Base-by-base conservation (phyloP, 768 basidiomycete genomes). In the Suillus fuscotomentosus region DNA sequence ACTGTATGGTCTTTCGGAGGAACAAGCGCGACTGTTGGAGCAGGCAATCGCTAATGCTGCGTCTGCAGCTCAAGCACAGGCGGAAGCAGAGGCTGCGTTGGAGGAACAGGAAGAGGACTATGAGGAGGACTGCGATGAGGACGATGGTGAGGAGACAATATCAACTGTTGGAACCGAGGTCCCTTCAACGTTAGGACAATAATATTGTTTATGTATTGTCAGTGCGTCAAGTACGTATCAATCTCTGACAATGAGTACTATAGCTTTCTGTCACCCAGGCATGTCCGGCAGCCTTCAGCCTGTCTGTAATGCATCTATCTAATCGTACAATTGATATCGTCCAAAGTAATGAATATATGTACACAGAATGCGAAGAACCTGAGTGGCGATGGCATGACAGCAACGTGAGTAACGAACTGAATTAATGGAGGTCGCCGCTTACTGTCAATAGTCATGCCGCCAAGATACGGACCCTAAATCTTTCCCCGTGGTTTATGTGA, bases 21-120 rank as follows among this genome's bases (percentile, higher is more conserved):
- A 91, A 67, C 91, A 92, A 73, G 82, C 88, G 5, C 83, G 81
- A 64, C 73, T 89, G 66, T 78, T 92, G 17, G 89, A 91, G 71
- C 83, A 87, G 66, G 90, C 90, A 0, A 91, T 92, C 57, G 87
- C 88, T 34, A 89, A 82, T 69, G 90, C 90, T 1, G 88, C 91
- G 11, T 84, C 84, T 42, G 88, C 88, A 39, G 90, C 90, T 1
- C 89, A 90, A 68, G 87, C 89, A 22, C 89, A 90, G 69, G 90
- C 90, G 0, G 90, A 92, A 67, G 91, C 90, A 0, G 89, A 92
- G 67, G 89, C 90, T 3, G 88, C 88, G 0, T 71, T 89, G 61
- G 90, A 91, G 71, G 90, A 90, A 69, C 86, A 89, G 65, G 86
- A 85, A 43, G 87, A 88, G 11, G 82, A 80, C 1, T 78, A 82